phyloP scores from a whole-genome alignment of 192 early-diverging fungal genomes.

The Entomortierella chlamydospora region DNA sequence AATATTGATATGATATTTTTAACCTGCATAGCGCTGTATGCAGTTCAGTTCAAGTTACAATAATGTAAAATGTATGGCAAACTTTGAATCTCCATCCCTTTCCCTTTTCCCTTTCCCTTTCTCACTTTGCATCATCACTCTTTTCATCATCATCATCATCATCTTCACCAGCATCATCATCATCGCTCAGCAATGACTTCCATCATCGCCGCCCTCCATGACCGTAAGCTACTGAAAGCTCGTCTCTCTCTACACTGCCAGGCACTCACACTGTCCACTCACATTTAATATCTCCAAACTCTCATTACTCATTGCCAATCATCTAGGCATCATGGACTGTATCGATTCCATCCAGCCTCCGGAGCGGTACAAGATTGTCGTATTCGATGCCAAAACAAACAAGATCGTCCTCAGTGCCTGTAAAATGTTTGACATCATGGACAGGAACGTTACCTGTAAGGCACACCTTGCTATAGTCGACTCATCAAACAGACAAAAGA shows the following conservation, averaged over 20 bases:
- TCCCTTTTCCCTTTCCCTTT: not conserved
- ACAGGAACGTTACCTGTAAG: conserved; percentile 75
- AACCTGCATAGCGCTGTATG: no score
- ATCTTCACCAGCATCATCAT: not conserved
- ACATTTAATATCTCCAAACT: not conserved
- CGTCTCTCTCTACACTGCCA: not conserved
- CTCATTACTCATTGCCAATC: not conserved
- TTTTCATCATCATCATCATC: not conserved
- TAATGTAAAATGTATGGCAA: no score
- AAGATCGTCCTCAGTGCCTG: conserved; percentile 79
- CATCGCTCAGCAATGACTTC: not conserved
- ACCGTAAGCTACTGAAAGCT: not conserved
- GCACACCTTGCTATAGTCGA: not conserved
- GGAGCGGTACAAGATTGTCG: conserved; percentile 84
- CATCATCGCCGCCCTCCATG: not conserved
- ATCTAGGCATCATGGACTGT: conserved; percentile 73
- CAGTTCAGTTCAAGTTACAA: no score
- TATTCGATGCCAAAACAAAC: conserved; percentile 79
- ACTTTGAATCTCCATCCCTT: no score
- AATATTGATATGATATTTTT: no score
- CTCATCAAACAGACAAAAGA: not conserved
- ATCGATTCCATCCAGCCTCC: conserved; percentile 80
- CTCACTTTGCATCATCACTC: not conserved
- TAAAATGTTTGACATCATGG: conserved; percentile 80
- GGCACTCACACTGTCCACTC: not conserved